A percentile compares a stretch with the other conserved stretches of the same genome.
Evolutionary conservation across 352 stramenopile genomes (phyloP).

Genomic region (Pythium monospermum): DNA sequence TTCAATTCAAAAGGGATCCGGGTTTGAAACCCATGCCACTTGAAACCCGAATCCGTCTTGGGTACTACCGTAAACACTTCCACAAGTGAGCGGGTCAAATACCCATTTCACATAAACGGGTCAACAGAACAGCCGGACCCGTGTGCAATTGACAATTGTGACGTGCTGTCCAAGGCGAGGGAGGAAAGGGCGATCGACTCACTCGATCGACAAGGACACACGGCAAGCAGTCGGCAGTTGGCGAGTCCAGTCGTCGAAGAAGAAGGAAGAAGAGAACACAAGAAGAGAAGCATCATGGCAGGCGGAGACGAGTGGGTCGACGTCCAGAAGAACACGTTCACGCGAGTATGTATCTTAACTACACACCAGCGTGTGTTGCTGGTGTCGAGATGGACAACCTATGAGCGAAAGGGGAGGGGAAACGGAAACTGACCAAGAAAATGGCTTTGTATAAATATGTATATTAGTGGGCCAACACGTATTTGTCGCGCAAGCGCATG

Average conservation of each 20-base stretch:
- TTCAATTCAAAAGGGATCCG: conserved; percentile 22
- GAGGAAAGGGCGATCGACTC: conserved; percentile 10
- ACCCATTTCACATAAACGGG: too few relatives aligned
- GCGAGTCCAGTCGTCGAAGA: neutral
- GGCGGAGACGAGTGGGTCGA: conserved; percentile 83
- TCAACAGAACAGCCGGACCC: too few relatives aligned
- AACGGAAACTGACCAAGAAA: neutral
- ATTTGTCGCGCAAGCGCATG: conserved; percentile 84
- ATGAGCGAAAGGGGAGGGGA: too few relatives aligned
- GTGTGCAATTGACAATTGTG: too few relatives aligned
- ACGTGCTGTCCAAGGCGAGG: too few relatives aligned
- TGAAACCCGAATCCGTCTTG: too few relatives aligned
- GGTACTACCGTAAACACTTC: too few relatives aligned
- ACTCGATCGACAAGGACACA: neutral
- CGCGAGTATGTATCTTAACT: conserved; percentile 41
- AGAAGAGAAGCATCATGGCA: too few relatives aligned
- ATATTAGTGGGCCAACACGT: conserved; percentile 85
- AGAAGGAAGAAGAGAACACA: conserved; percentile 1
- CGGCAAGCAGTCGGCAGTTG: conserved; percentile 3
- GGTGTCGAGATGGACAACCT: too few relatives aligned
- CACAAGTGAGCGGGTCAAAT: too few relatives aligned
- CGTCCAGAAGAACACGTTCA: conserved; percentile 91
- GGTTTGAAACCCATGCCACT: too few relatives aligned
- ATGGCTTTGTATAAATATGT: neutral
- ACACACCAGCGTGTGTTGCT: too few relatives aligned